Evolutionary conservation across 306 rosid genomes (phyloP).

Genomic region (Betula pendula): DNA sequence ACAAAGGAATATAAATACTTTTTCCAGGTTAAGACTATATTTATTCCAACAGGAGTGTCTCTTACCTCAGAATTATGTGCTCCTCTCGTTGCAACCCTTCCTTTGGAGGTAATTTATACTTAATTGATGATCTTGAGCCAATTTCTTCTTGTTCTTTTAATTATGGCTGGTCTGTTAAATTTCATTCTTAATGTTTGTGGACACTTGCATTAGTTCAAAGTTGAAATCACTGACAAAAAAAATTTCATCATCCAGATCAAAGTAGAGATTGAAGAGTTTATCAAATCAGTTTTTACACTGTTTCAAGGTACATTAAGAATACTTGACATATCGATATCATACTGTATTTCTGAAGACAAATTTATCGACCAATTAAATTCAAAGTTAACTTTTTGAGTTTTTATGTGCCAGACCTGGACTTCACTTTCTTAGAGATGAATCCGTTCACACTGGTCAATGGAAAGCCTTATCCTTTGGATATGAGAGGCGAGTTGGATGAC

Average conservation of each 20-base stretch:
- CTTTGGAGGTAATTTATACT: conserved; percentile 69
- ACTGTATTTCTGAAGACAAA: conserved; percentile 6
- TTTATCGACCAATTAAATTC: conserved; percentile 6
- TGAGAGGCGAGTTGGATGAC: conserved; percentile 98
- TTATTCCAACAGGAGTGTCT: conserved; percentile 75
- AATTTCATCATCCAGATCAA: conserved; percentile 53
- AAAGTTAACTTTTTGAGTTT: conserved; percentile 16
- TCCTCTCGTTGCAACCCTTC: conserved; percentile 92
- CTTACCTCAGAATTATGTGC: conserved; percentile 72
- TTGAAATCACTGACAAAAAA: conserved; percentile 12
- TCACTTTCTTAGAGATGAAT: conserved; percentile 97
- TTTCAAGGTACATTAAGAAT: conserved; percentile 68
- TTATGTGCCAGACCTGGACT: conserved; percentile 76
- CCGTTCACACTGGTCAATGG: conserved; percentile 85
- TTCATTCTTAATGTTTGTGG: conserved; percentile 1
- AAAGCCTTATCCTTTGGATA: conserved; percentile 98
- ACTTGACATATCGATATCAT: neutral
- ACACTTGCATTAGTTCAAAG: neutral
- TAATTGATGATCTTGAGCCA: neutral
- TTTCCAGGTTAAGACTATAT: conserved; percentile 82
- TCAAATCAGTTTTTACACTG: conserved; percentile 64
- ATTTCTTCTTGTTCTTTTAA: neutral
- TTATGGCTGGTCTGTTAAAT: conserved; percentile 18
- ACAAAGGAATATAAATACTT: conserved; percentile 27
- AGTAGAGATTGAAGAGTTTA: conserved; percentile 77